A percentile compares a stretch with the other conserved stretches of the same genome.
Conservation (phyloP, 1,284 basidiomycete species). For the Dichomitus squalens region DNA sequence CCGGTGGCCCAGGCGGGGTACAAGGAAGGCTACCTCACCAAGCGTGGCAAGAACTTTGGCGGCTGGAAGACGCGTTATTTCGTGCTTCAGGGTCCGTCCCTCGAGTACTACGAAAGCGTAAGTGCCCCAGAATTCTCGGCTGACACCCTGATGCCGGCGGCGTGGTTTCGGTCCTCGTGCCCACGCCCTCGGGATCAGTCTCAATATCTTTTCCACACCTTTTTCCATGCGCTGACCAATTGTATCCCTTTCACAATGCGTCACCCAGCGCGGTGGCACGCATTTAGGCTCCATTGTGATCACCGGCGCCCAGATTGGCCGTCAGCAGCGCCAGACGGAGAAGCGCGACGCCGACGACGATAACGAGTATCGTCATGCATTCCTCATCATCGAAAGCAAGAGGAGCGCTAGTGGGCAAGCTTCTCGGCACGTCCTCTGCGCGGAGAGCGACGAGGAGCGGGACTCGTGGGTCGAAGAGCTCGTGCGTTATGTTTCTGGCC, state of each 20-base stretch:
- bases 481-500: slow-evolving; percentile 78
- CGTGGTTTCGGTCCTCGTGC: background rate
- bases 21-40: slow-evolving; percentile 96
- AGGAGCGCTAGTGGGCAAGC: slow-evolving; percentile 70
- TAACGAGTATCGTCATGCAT: slow-evolving; percentile 94
- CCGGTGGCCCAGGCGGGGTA: slow-evolving; percentile 81
- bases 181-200: slow-evolving; percentile 4
- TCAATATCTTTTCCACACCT: background rate
- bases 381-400: slow-evolving; percentile 91
- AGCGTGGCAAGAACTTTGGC: slow-evolving; percentile 95
- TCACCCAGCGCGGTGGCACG: slow-evolving; percentile 78
- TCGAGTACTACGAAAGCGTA: slow-evolving; percentile 95
- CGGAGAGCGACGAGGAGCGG: slow-evolving; percentile 91
- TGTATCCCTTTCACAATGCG: slow-evolving; percentile 12
- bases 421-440: slow-evolving; percentile 91
- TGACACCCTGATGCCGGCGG: background rate
- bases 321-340: slow-evolving; percentile 57
- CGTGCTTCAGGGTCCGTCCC: slow-evolving; percentile 81
- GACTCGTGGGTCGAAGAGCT: slow-evolving; percentile 96
- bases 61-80: slow-evolving; percentile 97
- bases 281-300: slow-evolving; percentile 90
- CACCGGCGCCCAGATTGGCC: slow-evolving; percentile 85
- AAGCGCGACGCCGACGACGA: slow-evolving; percentile 70
- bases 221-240: slow-evolving; percentile 13
- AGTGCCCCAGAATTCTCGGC: slow-evolving; percentile 38